These are phyloP conservation scores for Colletotrichum euphorbiae DNA, from an alignment of 2,329 filamentous ascomycete species.

Conservation along the genomic window DNA sequence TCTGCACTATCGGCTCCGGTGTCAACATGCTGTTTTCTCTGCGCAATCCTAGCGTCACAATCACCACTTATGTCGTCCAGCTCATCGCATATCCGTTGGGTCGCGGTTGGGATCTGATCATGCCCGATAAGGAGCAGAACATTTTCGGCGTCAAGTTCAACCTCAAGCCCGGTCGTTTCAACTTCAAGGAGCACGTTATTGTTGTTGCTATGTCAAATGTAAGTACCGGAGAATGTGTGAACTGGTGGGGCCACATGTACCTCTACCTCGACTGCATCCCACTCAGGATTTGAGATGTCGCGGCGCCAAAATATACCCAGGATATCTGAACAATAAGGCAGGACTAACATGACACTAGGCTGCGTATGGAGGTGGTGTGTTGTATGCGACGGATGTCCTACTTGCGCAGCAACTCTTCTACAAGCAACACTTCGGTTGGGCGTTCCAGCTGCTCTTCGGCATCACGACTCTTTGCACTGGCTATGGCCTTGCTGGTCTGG, in stretches of 20 bases:
- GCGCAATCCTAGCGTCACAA: conserved; percentile 68
- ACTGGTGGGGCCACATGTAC: neutral
- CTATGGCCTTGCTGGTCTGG: conserved; percentile 71
- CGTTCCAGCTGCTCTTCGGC: conserved; percentile 69
- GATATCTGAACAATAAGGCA: neutral
- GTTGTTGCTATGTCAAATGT: conserved; percentile 75
- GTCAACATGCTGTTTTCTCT: conserved; percentile 72
- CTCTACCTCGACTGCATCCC: neutral
- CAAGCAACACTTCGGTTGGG: conserved; percentile 64
- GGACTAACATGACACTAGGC: conserved; percentile 53
- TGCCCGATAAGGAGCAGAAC: conserved; percentile 64
- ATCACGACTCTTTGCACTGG: conserved; percentile 73
- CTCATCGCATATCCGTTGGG: conserved; percentile 71
- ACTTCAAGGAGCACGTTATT: conserved; percentile 71
- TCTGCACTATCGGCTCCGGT: conserved; percentile 71
- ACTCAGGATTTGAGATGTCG: conserved; percentile 9
- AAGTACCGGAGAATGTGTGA: conserved; percentile 44
- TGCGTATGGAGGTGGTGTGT: conserved; percentile 66
- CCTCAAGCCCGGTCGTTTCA: conserved; percentile 68
- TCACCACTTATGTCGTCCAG: conserved; percentile 72
- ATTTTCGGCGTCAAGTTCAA: conserved; percentile 66
- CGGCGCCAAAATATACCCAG: neutral
- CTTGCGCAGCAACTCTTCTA: conserved; percentile 61
- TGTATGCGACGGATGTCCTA: conserved; percentile 59
- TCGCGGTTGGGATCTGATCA: conserved; percentile 64